These are phyloP conservation scores for Pichia sporocuriosa DNA, from an alignment of 805 yeast species.

Conservation along the genomic window DNA sequence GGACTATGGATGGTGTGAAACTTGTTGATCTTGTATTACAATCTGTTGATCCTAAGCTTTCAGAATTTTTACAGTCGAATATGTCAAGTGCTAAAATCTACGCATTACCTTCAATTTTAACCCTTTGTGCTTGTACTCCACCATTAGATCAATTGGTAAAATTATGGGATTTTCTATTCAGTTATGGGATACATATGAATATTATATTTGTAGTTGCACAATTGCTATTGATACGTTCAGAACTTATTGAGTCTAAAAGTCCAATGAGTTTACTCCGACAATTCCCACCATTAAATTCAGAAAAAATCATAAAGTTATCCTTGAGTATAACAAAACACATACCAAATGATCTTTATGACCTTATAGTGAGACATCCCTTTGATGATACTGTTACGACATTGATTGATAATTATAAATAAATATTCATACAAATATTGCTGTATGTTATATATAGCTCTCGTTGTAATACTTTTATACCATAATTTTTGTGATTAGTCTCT, in stretches of 20 bases:
- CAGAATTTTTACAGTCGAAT: slow-evolving; percentile 50
- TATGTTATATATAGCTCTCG: no score
- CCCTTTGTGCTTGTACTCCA: slow-evolving; percentile 84
- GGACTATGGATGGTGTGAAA: slow-evolving; percentile 71
- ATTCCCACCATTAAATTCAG: slow-evolving; percentile 65
- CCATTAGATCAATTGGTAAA: slow-evolving; percentile 68
- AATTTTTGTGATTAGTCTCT: no score
- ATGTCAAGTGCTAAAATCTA: slow-evolving; percentile 77
- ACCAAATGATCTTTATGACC: slow-evolving; percentile 58
- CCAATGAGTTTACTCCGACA: slow-evolving; percentile 75
- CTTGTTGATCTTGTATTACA: slow-evolving; percentile 69
- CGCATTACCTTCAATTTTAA: slow-evolving; percentile 77
- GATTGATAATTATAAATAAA: slow-evolving; percentile 19
- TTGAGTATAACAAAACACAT: slow-evolving; percentile 72
- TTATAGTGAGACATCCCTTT: slow-evolving; percentile 56
- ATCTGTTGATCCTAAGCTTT: slow-evolving; percentile 67
- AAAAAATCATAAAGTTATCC: slow-evolving; percentile 69
- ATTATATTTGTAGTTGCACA: slow-evolving; percentile 80
- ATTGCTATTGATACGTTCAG: slow-evolving; percentile 58
- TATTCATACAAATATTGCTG: no score
- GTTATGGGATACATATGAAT: slow-evolving; percentile 87
- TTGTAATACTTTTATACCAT: no score
- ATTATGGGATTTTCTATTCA: slow-evolving; percentile 86
- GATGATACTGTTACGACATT: slow-evolving; percentile 36
- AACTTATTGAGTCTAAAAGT: slow-evolving; percentile 48